Percentiles rank a stretch among this genome's conserved stretches.
Evolutionary conservation across 1,139 yeast genomes (phyloP).

Genomic region (Nakaseomyces sp.): DNA sequence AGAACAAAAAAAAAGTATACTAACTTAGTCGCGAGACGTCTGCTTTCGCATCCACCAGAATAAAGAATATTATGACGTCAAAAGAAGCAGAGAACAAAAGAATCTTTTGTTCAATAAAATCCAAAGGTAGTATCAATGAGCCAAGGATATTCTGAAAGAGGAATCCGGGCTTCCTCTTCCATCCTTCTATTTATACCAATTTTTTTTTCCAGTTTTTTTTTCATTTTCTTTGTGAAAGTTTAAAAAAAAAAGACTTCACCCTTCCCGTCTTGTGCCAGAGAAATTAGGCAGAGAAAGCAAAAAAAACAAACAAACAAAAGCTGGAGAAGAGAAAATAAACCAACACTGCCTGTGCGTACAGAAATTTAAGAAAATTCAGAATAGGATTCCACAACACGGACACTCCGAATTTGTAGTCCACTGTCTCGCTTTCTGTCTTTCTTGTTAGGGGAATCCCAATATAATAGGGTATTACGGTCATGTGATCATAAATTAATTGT

Average conservation of each 20-base stretch:
- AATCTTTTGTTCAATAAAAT: too few species aligned
- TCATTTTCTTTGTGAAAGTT: too few species aligned
- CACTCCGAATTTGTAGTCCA: background rate
- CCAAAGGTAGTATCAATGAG: background rate
- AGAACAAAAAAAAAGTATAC: too few species aligned
- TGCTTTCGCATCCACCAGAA: background rate
- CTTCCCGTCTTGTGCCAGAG: too few species aligned
- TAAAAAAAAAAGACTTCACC: too few species aligned
- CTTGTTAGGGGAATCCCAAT: background rate
- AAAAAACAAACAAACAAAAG: too few species aligned
- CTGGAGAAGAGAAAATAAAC: too few species aligned
- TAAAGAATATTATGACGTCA: background rate
- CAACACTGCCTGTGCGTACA: too few species aligned
- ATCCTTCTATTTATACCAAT: background rate
- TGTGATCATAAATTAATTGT: background rate
- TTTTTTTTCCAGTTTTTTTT: background rate
- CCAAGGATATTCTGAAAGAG: too few species aligned
- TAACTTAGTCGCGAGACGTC: slow-evolving; percentile 1
- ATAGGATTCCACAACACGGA: background rate
- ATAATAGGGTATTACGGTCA: background rate
- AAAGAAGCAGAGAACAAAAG: background rate
- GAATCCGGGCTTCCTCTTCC: slow-evolving; percentile 4
- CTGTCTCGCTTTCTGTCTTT: background rate
- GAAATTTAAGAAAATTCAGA: too few species aligned
- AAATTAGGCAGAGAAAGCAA: too few species aligned